phyloP scores from a whole-genome alignment of 805 yeast species.

The Spathaspora sp. region DNA sequence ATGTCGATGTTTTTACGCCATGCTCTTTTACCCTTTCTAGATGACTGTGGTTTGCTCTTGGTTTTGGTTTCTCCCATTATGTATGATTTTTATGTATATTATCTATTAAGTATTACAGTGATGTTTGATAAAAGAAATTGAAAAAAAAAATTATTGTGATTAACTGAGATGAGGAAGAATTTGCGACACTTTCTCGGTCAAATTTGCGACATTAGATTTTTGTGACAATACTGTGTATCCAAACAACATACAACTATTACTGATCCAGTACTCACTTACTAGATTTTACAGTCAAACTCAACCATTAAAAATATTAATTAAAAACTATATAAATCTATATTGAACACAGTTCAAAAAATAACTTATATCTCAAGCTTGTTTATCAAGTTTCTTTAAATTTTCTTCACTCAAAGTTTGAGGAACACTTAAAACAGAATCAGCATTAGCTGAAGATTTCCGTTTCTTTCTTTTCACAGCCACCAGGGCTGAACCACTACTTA shows the following conservation, averaged over 20 bases:
- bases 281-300: too few relatives aligned
- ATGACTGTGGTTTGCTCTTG: conserved; percentile 46
- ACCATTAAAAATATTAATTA: too few relatives aligned
- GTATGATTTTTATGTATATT: background rate
- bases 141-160: background rate
- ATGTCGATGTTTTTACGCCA: conserved; percentile 93
- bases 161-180: background rate
- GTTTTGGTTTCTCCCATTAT: background rate
- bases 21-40: conserved; percentile 88
- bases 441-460: conserved; percentile 12
- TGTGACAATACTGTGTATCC: too few relatives aligned
- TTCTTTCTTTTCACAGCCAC: conserved; percentile 4
- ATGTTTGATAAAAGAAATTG: background rate
- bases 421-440: background rate
- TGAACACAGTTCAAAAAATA: too few relatives aligned
- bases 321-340: too few relatives aligned
- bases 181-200: background rate
- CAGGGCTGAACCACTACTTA: conserved; percentile 2
- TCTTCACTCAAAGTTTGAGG: conserved; percentile 14
- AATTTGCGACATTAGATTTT: background rate
- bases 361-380: background rate
- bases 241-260: too few relatives aligned
- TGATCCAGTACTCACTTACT: too few relatives aligned
- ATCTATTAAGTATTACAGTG: background rate
- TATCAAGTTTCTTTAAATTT: conserved; percentile 13